A percentile compares a stretch with the other conserved stretches of the same genome.
Evolutionary conservation across 164 flowering plant species (phyloP).

Genomic region (Umbilicus rupestris): DNA sequence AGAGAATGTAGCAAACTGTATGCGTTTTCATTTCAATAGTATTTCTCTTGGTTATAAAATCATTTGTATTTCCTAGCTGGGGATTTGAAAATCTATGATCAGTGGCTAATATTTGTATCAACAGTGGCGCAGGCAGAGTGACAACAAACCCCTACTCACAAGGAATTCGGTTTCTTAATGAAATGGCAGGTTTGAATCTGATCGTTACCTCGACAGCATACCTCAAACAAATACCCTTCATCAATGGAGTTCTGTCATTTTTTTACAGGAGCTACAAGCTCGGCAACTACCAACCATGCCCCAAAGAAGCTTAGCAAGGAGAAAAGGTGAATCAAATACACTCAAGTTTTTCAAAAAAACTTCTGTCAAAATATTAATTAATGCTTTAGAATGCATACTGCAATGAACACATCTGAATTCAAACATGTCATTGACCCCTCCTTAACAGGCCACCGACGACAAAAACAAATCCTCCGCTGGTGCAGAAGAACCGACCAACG

Average conservation of each 20-base stretch:
- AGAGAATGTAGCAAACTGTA: too few species aligned
- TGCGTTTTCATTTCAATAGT: not conserved
- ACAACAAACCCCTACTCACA: conserved; percentile 67
- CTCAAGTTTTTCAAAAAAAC: not conserved
- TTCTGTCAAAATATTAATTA: not conserved
- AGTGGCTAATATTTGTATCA: not conserved
- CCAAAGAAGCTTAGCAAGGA: conserved; percentile 14
- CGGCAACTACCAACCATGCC: not conserved
- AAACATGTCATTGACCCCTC: not conserved
- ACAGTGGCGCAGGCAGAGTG: conserved; percentile 69
- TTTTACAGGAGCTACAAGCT: not conserved
- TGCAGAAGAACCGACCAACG: conserved; percentile 19
- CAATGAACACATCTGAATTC: not conserved
- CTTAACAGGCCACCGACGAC: conserved; percentile 14
- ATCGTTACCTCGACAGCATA: conserved; percentile 3
- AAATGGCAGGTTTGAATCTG: conserved; percentile 48
- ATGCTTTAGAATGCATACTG: not conserved
- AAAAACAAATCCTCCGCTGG: conserved; percentile 19
- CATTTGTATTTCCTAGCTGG: not conserved
- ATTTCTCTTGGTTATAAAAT: not conserved
- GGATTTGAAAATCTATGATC: not conserved
- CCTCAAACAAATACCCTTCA: not conserved
- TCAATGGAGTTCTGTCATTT: not conserved
- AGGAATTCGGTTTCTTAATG: conserved; percentile 73
- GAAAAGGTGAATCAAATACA: conserved; percentile 33